A percentile compares a stretch with the other conserved stretches of the same genome.
phyloP scores from a whole-genome alignment of 2,329 filamentous ascomycete genomes.

The Diaporthe helianthi region DNA sequence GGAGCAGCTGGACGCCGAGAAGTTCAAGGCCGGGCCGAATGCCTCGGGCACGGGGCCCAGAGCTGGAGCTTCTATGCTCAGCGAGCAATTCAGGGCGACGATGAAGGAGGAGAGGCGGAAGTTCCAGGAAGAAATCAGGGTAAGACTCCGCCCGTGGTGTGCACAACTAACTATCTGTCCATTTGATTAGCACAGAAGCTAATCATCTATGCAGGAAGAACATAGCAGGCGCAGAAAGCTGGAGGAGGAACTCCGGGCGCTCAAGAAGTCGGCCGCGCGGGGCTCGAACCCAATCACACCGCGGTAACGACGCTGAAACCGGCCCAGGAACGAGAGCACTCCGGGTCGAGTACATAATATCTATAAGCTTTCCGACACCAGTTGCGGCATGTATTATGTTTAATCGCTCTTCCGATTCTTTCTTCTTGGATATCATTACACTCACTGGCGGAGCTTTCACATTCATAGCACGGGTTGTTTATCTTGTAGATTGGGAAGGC shows the following conservation, averaged over 20 bases:
- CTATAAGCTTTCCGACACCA: constrained; percentile 12
- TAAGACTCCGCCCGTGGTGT: constrained; percentile 41
- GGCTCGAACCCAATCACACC: constrained; percentile 54
- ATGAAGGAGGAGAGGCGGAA: constrained; percentile 65
- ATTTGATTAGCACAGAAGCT: constrained; percentile 36
- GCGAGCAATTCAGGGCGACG: constrained; percentile 62
- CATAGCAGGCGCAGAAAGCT: constrained; percentile 54
- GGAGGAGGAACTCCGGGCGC: constrained; percentile 57
- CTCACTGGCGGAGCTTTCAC: constrained; percentile 6
- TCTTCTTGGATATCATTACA: constrained; percentile 30
- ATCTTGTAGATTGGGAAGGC: constrained; percentile 8
- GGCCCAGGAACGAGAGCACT: neutral
- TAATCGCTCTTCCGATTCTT: constrained; percentile 20
- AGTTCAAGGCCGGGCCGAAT: constrained; percentile 50
- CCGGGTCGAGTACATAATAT: constrained; percentile 21
- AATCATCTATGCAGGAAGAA: constrained; percentile 53
- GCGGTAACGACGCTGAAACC: constrained; percentile 35
- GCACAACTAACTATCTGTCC: neutral
- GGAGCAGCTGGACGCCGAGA: constrained; percentile 60
- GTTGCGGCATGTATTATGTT: constrained; percentile 25
- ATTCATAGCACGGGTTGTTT: constrained; percentile 19
- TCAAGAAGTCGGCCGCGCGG: constrained; percentile 52
- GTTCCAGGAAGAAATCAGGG: constrained; percentile 62
- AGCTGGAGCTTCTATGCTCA: constrained; percentile 58
- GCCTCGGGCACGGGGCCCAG: constrained; percentile 45